A percentile compares a stretch with the other conserved stretches of the same genome.
These are phyloP conservation scores for Verticillium alfalfae DNA, from an alignment of 2,329 filamentous ascomycete genomes.

Conservation along the genomic window DNA sequence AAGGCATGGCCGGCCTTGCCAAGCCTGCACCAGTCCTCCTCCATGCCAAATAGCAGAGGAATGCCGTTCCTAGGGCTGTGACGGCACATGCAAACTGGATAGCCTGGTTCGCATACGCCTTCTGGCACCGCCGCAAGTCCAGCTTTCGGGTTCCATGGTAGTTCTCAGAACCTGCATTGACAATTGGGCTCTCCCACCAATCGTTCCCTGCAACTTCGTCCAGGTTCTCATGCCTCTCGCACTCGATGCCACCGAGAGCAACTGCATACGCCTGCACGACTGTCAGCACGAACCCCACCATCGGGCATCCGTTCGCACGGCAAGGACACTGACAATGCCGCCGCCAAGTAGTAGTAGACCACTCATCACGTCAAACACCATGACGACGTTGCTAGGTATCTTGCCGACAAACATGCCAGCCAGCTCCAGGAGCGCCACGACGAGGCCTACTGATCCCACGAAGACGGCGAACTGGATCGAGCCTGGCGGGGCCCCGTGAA, in stretches of 20 bases:
- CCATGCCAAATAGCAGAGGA: constrained; percentile 5
- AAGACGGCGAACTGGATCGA: constrained; percentile 6
- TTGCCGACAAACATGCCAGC: constrained; percentile 4
- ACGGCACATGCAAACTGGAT: constrained; percentile 8
- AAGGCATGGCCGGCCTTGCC: neutral
- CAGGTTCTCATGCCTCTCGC: neutral
- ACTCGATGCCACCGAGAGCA: constrained; percentile 3
- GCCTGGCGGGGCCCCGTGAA: constrained; percentile 2
- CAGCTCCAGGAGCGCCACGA: constrained; percentile 3
- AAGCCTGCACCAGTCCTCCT: constrained; percentile 3
- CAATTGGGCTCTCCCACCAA: neutral
- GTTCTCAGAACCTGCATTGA: constrained; percentile 1
- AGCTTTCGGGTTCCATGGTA: neutral
- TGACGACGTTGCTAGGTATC: constrained; percentile 4
- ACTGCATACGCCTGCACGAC: constrained; percentile 3
- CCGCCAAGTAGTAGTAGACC: constrained; percentile 6
- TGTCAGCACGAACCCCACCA: neutral
- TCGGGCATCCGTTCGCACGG: too few species aligned
- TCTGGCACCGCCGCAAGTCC: constrained; percentile 3
- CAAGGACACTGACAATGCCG: constrained; percentile 5
- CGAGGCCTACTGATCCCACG: constrained; percentile 5
- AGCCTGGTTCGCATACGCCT: constrained; percentile 5
- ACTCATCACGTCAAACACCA: constrained; percentile 6
- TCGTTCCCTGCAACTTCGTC: accelerated
- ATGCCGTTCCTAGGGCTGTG: constrained; percentile 2